Base-by-base conservation (phyloP, 176 grass and related monocot species). In the Lolium rigidum region DNA sequence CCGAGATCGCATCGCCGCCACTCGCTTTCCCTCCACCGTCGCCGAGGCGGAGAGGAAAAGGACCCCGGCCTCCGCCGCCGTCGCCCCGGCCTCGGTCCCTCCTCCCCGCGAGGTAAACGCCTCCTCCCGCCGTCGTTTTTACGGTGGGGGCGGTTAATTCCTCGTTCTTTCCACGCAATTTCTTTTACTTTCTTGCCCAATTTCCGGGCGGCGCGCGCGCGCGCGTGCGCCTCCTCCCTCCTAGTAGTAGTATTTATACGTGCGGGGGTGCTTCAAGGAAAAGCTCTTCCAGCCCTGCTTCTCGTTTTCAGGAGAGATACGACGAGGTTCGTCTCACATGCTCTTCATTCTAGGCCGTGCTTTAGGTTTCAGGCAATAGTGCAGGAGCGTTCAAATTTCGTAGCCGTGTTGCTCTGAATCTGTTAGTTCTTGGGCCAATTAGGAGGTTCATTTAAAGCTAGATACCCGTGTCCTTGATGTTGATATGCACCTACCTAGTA, bases 1-100 rank as follows among this genome's bases (percentile, higher is more conserved):
- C 87, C 48, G 47, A 62, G 65, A 64, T 85, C 87, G 82, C 77
- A 48, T 80, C 81, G 68, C 60, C 70, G 77, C 83, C 83, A 59
- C 83, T 86, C 88, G 83, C 88, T 85, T 85, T 70, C 80, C 50
- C 81, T 70, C 80, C 50, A 52, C 54, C 54, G 6, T 31, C 26
- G 13, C 70, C 88, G 14, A 81, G 69, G 87, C 68, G 31, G 16
- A 58, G 67, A 72, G 75, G 46, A 52, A 69, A 78, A 82, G 65
- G 49, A 37, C 74, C 16, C 31, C 65, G 11, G 25, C 25, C 62
- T 65, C 72, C 62, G 39, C 86, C 49, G 60, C 62, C 74, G 64
- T 21, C 48, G 64, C 80, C 80, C 80, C 10, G 3, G 6, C 76
- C 50, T 86, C 22, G 88, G 88, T 15, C 58, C 76, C 56, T 68